Conservation (phyloP, 2,329 filamentous ascomycete species). For the Emergomyces orientalis region DNA sequence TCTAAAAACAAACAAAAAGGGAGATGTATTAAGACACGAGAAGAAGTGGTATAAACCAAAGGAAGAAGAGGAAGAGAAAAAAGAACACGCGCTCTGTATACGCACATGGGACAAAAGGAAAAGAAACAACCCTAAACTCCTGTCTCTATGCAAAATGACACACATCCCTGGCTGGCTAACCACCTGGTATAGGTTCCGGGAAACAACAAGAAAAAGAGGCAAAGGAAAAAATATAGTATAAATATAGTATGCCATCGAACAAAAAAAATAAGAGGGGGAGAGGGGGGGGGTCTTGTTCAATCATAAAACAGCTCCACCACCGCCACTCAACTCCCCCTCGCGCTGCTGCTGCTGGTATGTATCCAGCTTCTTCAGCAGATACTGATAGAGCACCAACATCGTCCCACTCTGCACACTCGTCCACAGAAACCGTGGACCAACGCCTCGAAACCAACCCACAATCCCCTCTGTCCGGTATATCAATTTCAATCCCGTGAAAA, state of each 20-base stretch:
- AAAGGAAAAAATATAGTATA: background rate
- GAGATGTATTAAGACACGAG: background rate
- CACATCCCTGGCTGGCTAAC: background rate
- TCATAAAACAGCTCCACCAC: constrained; percentile 3
- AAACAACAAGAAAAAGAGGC: too few relatives aligned
- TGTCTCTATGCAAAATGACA: background rate
- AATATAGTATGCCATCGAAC: background rate
- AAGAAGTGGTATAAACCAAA: background rate
- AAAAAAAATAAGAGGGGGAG: background rate
- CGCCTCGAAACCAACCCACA: constrained; percentile 84
- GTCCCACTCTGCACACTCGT: constrained; percentile 94
- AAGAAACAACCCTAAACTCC: background rate
- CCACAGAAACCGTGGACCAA: constrained; percentile 88
- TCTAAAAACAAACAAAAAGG: background rate
- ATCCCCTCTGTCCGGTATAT: constrained; percentile 89
- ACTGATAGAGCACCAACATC: constrained; percentile 94
- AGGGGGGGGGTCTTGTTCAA: background rate
- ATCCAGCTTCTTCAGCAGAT: constrained; percentile 68
- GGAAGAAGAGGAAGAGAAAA: background rate
- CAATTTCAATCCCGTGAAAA: constrained; percentile 70
- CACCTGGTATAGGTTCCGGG: too few relatives aligned
- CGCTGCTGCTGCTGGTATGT: constrained; percentile 28
- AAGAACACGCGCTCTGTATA: background rate
- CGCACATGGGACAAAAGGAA: background rate
- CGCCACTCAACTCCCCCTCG: constrained; percentile 18